A percentile compares a stretch with the other conserved stretches of the same genome.
Evolutionary conservation across 495 filamentous ascomycete genomes (phyloP).

Genomic region (Neurospora tetraspora): DNA sequence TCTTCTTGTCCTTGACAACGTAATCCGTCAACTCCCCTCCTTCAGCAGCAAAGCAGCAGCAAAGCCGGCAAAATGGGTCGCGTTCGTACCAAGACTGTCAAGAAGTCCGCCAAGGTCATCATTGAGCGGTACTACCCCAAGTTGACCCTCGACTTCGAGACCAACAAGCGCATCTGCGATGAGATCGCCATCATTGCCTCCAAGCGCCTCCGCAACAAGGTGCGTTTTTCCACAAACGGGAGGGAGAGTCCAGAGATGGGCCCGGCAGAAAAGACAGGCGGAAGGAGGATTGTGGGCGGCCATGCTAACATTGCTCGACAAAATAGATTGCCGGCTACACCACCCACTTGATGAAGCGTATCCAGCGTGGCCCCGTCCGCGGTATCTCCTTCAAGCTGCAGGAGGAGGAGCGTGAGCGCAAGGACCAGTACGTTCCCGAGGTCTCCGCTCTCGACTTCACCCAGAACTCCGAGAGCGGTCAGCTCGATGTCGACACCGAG

Average conservation of each 20-base stretch:
- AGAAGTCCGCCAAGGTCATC: slow-evolving; percentile 99
- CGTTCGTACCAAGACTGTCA: slow-evolving; percentile 97
- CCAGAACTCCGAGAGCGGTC: slow-evolving; percentile 79
- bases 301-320: slow-evolving; percentile 4
- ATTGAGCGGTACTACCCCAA: slow-evolving; percentile 99
- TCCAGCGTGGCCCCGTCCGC: slow-evolving; percentile 96
- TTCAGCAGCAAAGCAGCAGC: slow-evolving; percentile 9
- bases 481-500: slow-evolving; percentile 89
- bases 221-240: slow-evolving; percentile 20
- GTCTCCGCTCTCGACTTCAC: slow-evolving; percentile 96
- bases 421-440: slow-evolving; percentile 99
- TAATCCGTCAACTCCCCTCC: slow-evolving; percentile 3
- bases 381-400: slow-evolving; percentile 99
- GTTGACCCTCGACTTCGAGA: slow-evolving; percentile 98
- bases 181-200: slow-evolving; percentile 99
- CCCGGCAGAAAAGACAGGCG: neutral
- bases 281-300: neutral
- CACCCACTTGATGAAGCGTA: slow-evolving; percentile 95
- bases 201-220: slow-evolving; percentile 98
- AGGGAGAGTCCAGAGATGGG: neutral
- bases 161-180: slow-evolving; percentile 99
- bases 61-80: slow-evolving; percentile 84
- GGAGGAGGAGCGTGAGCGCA: slow-evolving; percentile 99
- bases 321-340: slow-evolving; percentile 96
- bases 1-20: slow-evolving; percentile 1